Evolutionary conservation across 2,329 filamentous ascomycete species (phyloP).

Genomic region (Trichoderma semiorbis): DNA sequence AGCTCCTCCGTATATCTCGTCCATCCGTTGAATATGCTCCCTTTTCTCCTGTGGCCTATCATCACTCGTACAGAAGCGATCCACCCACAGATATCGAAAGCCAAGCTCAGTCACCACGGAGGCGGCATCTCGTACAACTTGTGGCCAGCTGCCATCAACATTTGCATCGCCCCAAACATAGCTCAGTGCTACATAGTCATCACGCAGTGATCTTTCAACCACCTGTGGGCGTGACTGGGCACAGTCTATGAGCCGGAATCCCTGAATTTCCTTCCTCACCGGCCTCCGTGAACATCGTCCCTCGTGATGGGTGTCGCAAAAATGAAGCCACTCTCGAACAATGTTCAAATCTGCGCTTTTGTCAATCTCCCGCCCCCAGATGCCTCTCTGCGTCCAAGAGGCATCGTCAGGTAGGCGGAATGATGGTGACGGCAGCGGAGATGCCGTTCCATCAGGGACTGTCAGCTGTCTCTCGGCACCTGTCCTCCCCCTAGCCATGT

Average conservation of each 20-base stretch:
- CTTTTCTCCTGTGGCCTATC: slow-evolving; percentile 25
- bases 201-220: slow-evolving; percentile 28
- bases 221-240: slow-evolving; percentile 30
- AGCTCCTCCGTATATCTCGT: slow-evolving; percentile 35
- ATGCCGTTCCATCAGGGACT: slow-evolving; percentile 24
- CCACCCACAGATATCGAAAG: slow-evolving; percentile 38
- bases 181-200: slow-evolving; percentile 34
- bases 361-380: slow-evolving; percentile 35
- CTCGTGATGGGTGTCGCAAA: slow-evolving; percentile 34
- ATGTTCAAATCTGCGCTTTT: slow-evolving; percentile 30
- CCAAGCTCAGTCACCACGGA: slow-evolving; percentile 32
- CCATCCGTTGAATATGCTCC: slow-evolving; percentile 36
- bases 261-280: slow-evolving; percentile 26
- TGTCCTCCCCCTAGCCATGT: slow-evolving; percentile 22
- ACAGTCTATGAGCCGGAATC: slow-evolving; percentile 35
- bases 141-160: slow-evolving; percentile 28
- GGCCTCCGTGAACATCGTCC: slow-evolving; percentile 32
- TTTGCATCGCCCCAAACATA: slow-evolving; percentile 34
- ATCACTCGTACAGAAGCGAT: slow-evolving; percentile 35
- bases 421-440: not conserved
- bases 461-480: slow-evolving; percentile 20
- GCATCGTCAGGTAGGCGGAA: not conserved
- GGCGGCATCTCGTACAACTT: slow-evolving; percentile 32
- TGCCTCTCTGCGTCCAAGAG: slow-evolving; percentile 30
- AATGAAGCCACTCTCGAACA: slow-evolving; percentile 33